Conservation (phyloP, 306 rosid genomes). For the Gleditsia sinensis region DNA sequence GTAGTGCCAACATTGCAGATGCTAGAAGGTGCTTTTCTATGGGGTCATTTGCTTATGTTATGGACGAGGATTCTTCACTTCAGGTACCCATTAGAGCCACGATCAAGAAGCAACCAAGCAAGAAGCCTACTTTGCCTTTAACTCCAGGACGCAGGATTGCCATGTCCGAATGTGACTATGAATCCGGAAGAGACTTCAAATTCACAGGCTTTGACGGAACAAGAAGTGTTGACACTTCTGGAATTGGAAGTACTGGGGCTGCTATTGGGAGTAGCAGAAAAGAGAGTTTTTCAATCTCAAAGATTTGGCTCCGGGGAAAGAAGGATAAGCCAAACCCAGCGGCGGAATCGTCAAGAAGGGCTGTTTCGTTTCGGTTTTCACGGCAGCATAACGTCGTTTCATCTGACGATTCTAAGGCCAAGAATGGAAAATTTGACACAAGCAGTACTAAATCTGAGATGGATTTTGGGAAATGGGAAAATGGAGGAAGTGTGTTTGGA, state of each 20-base stretch:
- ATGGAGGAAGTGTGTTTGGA: conserved; percentile 57
- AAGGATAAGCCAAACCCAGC: conserved; percentile 43
- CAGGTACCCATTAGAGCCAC: conserved; percentile 59
- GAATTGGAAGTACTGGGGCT: conserved; percentile 23
- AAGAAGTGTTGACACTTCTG: conserved; percentile 29
- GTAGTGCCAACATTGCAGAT: conserved; percentile 40
- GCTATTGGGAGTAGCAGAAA: conserved; percentile 41
- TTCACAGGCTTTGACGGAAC: conserved; percentile 48
- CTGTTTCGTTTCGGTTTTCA: conserved; percentile 77
- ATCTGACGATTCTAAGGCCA: conserved; percentile 48
- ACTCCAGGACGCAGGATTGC: conserved; percentile 71
- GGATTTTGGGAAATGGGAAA: conserved; percentile 61
- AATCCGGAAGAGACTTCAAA: conserved; percentile 77
- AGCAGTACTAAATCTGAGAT: conserved; percentile 61
- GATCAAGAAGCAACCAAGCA: conserved; percentile 45
- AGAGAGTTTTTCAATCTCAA: conserved; percentile 80
- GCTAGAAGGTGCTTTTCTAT: conserved; percentile 69
- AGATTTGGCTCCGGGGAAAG: conserved; percentile 85
- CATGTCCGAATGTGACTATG: conserved; percentile 86
- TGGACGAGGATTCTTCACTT: conserved; percentile 60
- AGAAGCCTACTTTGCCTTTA: conserved; percentile 48
- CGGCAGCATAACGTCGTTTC: conserved; percentile 20
- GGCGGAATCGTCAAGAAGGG: conserved; percentile 57
- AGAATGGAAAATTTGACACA: conserved; percentile 40
- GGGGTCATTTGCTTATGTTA: conserved; percentile 70